Evolutionary conservation across 2,329 filamentous ascomycete species (phyloP), one percentile per base, ranked within the genome.

Genomic region (Paramyrothecium sp.): DNA sequence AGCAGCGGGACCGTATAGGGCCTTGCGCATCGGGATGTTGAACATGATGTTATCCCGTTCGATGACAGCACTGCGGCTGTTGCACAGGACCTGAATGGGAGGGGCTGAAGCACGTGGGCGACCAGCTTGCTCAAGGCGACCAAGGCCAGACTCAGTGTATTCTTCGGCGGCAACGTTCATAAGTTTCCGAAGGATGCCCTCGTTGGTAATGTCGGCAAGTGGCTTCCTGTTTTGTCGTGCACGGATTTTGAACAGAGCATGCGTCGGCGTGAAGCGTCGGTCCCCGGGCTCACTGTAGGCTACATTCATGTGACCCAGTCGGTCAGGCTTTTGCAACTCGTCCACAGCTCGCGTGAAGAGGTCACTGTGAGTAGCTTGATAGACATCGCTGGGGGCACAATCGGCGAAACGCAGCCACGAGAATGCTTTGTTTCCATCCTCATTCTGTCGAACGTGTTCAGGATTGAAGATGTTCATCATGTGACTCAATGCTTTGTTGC

Each of bases 401-500:
- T 97, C 91, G 3, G 90, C 85, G 67, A 99, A 97, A 4, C 92
- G 88, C 58, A 98, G 81, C 87, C 92, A 99, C 0, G 93, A 94
- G 73, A 98, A 98, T 2, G 87, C 83, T 16, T 86, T 83, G 53
- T 83, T 80, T 1, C 83, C 81, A 21, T 81, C 78, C 12, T 82
- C 74, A 62, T 86, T 91, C 51, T 85, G 77, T 13, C 82, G 81
- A 48, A 97, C 83, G 65, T 97, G 86, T 53, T 94, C 88, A 0
- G 91, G 89, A 1, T 87, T 86, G 88, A 91, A 99, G 54, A 99
- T 88, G 68, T 96, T 97, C 87, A 98, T 88, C 74, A 96, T 76
- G 63, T 96, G 88, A 33, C 85, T 77, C 21, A 98, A 75, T 62
- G 89, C 92, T 70, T 89, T 91, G 65, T 84, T 87, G 58, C 85